Conservation (phyloP, 1,284 basidiomycete species). For the Cryptococcus sp. region DNA sequence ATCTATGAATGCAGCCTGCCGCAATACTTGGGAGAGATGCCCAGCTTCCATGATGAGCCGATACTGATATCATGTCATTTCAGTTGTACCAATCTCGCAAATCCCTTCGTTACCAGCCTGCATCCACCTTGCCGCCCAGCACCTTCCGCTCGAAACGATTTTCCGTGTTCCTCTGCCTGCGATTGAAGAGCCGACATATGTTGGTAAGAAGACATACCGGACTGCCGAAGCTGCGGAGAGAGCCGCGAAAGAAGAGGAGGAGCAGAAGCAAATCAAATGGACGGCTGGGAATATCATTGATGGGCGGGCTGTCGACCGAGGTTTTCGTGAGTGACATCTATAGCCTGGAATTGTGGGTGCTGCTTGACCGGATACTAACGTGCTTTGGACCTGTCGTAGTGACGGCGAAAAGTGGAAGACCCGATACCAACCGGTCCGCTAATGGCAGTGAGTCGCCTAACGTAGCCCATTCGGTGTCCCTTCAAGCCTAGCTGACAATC, state of each 20-base stretch:
- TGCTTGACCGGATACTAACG: neutral
- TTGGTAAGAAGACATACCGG: conserved; percentile 43
- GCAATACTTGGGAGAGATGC: too few species aligned
- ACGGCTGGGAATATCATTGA: conserved; percentile 68
- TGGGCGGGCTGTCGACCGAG: conserved; percentile 71
- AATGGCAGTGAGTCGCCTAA: conserved; percentile 74
- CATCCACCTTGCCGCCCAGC: conserved; percentile 65
- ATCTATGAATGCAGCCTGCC: too few species aligned
- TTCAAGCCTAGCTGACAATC: neutral
- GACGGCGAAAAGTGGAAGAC: conserved; percentile 83
- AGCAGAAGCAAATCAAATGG: conserved; percentile 62
- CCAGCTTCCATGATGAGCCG: too few species aligned
- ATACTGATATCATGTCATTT: conserved; percentile 6
- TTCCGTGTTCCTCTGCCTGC: conserved; percentile 57
- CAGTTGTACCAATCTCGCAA: conserved; percentile 84
- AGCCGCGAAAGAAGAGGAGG: conserved; percentile 61
- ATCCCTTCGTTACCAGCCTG: conserved; percentile 78
- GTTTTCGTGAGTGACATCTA: conserved; percentile 57
- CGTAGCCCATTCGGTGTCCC: neutral
- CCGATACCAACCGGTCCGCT: conserved; percentile 83
- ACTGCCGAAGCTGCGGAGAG: conserved; percentile 51
- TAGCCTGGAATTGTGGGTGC: conserved; percentile 14
- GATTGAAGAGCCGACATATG: conserved; percentile 50
- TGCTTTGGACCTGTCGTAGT: conserved; percentile 47
- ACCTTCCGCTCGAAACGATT: conserved; percentile 76